These are phyloP conservation scores for Neopestalotiopsis rosae DNA, from an alignment of 2,329 filamentous ascomycete genomes.

Conservation along the genomic window DNA sequence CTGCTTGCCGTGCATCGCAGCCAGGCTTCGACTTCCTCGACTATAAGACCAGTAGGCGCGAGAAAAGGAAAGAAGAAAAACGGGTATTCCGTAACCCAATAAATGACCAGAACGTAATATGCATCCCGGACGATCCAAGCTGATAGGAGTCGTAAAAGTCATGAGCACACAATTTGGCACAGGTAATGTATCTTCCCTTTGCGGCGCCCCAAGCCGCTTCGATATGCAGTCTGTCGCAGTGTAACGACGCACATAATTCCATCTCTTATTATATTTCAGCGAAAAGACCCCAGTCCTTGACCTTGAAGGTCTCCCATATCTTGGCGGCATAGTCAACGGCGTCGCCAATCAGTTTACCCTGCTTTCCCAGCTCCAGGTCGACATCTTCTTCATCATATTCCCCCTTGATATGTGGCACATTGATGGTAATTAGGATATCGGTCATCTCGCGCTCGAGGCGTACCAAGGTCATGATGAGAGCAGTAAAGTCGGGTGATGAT, in stretches of 20 bases:
- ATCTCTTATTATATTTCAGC: conserved; percentile 40
- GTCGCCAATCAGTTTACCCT: conserved; percentile 71
- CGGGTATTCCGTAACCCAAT: too few relatives aligned
- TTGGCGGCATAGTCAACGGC: conserved; percentile 69
- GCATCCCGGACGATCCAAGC: too few relatives aligned
- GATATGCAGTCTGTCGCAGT: not conserved
- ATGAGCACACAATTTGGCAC: not conserved
- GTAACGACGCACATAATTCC: not conserved
- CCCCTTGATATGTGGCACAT: conserved; percentile 81
- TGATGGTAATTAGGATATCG: conserved; percentile 85
- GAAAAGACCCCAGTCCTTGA: conserved; percentile 84
- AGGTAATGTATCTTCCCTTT: not conserved
- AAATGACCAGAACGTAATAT: too few relatives aligned
- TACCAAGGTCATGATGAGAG: conserved; percentile 77
- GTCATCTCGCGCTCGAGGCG: conserved; percentile 77
- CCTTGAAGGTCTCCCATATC: conserved; percentile 75
- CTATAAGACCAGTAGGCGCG: too few relatives aligned
- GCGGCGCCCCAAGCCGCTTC: not conserved
- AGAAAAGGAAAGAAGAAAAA: too few relatives aligned
- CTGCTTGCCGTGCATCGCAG: not conserved
- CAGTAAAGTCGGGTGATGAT: conserved; percentile 67
- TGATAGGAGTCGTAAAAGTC: not conserved
- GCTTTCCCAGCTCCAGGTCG: conserved; percentile 67
- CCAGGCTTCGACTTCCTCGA: too few relatives aligned
- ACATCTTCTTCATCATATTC: conserved; percentile 77